Evolutionary conservation across 1,284 basidiomycete species (phyloP), one percentile per base, ranked within the genome.

Genomic region (Neolentinus lepideus): DNA sequence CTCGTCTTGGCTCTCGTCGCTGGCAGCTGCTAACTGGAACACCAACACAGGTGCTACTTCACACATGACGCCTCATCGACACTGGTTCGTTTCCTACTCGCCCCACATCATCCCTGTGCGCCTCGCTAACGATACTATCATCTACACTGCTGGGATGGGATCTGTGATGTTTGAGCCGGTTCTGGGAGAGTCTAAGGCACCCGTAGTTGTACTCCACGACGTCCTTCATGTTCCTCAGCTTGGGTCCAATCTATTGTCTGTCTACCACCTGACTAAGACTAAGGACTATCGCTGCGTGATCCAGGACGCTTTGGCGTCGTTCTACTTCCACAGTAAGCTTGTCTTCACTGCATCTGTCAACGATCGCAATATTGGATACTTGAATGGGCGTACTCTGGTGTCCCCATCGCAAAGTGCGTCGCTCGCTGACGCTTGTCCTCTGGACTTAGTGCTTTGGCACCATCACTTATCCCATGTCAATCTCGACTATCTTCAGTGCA

Each of bases 1-100:
- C 43, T 46, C 43, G 6, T 21, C 16, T 16, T 46, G 43, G 43
- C n/a, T 46, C 24, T 25, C 10, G 19, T 46, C 43, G 4, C 24
- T 25, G n/a, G 45, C 54, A 48, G 45, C 56, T 25, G 51, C 61
- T 57, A 12, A 64, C 53, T 71, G 66, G 67, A 67, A 61, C 63
- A 60, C 64, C 58, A 68, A 72, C 60, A 67, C 67, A 64, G 69
- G 68, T 50, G 66, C 69, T 59, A 68, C 67, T 59, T 67, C 65
- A 63, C 65, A 71, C 66, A 71, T 72, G 70, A 71, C 67, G 9
- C 67, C 67, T 3, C 66, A 71, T 60, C 56, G 55, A 43, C 61
- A 67, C 54, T 74, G 68, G 68, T 56, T 73, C 52, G 26, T 55
- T 43, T 63, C 60, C 54, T 71, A 72, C 57, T 55, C 47, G 2